Conservation (phyloP, 345 rosid species). For the Camelina hispida region DNA sequence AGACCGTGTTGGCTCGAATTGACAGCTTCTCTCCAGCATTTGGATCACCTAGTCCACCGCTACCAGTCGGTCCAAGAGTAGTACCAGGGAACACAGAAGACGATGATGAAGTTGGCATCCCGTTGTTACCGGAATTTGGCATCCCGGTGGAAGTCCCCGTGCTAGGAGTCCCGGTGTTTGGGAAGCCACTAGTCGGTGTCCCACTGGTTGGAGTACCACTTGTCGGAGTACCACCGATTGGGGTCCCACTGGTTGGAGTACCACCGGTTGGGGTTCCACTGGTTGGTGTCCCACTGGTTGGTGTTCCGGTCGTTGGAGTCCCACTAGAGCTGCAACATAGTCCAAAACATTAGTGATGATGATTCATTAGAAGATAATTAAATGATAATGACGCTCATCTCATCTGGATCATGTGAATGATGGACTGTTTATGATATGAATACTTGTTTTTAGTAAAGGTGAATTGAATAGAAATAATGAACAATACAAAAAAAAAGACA, state of each 20-base stretch:
- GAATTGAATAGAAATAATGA: conserved; percentile 28
- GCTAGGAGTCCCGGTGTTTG: conserved; percentile 34
- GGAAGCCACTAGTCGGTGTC: conserved; percentile 32
- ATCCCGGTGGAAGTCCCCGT: conserved; percentile 35
- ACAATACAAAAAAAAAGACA: background rate
- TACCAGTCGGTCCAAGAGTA: conserved; percentile 44
- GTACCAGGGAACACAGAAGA: conserved; percentile 46
- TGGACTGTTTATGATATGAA: background rate
- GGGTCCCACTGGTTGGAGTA: background rate
- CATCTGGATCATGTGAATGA: conserved; percentile 39
- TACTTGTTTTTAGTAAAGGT: conserved; percentile 12
- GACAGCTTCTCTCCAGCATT: conserved; percentile 33
- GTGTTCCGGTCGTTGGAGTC: conserved; percentile 33
- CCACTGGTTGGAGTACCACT: conserved; percentile 30
- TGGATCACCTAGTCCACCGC: conserved; percentile 35
- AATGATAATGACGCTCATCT: conserved; percentile 9
- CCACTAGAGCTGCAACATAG: conserved; percentile 43
- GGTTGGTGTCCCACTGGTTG: conserved; percentile 37
- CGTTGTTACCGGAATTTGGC: conserved; percentile 40
- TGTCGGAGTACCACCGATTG: background rate
- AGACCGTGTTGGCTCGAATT: conserved; percentile 3
- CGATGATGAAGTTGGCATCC: conserved; percentile 43
- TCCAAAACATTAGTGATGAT: conserved; percentile 23
- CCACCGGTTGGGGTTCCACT: background rate
- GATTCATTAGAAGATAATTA: background rate